Evolutionary conservation across 805 yeast species (phyloP), one percentile per base, ranked within the genome.

Genomic region (Pichia manshurica): DNA sequence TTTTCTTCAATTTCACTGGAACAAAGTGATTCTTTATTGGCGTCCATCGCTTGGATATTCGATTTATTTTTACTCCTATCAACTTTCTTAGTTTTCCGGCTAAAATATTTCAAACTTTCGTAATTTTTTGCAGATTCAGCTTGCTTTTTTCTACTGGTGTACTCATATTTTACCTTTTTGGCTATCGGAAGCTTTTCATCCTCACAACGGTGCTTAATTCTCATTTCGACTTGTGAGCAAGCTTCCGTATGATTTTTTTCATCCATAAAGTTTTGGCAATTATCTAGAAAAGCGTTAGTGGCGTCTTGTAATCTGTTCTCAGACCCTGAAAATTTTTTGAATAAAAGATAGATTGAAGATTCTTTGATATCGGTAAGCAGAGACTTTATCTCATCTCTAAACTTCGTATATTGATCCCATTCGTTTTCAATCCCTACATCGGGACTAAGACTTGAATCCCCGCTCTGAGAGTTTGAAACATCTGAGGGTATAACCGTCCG

Each of bases 271-370:
- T 36, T 36, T 1, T 49, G 53, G 13, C 49, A 51, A 29, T 51
- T 44, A 39, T 72, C 76, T 47, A 72, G 65, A 50, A 67, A 72
- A 1, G 65, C 67, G 47, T 69, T 66, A 2, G 71, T 65, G 1
- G 79, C 74, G n/a, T 56, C 56, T 12, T 68, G 51, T 3, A 73
- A 56, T 2, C 63, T 56, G n/a, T 64, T 61, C 1, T 54, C 56
- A 0, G 54, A 42, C 15, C 52, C 45, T n/a, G 55, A 53, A 49
- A 61, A 68, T 46, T 59, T 62, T 1, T 55, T 51, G 43, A 52
- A 66, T 12, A 73, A 53, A 15, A 45, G 33, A 6, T 48, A 46
- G 1, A 66, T 52, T 3, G 56, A 48, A 0, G 42, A 15, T 1
- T 53, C 52, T 8, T 60, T 41, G 2, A 73, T 61, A 9, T 25